Evolutionary conservation across 228 moss, liverwort and hornwort species (phyloP), one percentile per base, ranked within the genome.

Genomic region (Sphagnum fallax): DNA sequence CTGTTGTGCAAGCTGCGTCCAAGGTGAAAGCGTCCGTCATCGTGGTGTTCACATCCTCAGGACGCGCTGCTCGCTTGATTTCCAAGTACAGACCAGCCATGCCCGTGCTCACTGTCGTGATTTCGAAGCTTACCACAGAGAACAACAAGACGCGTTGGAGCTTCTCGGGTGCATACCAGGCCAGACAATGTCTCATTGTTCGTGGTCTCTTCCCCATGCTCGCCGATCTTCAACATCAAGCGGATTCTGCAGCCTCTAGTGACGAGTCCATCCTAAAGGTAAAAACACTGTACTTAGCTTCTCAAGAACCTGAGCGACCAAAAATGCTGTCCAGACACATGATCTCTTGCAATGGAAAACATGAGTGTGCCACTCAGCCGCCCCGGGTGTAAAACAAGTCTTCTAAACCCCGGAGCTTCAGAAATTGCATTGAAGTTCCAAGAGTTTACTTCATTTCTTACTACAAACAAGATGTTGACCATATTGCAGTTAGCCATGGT

Each of bases 121-220:
- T 97, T 69, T 93, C 97, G 0, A 85, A 85, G 63, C 70, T 97
- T 0, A 84, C 86, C 0, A 93, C 93, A 0, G 88, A 97, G 51
- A 88, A 93, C 32, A 32, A 32, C 2, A 32, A 32, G 32, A 81
- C 93, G 76, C 76, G 97, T 0, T 97, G 97, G 97, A 97, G 89
- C 8, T 97, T 97, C 71, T 85, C 85, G 0, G 97, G 97, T 1
- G 97, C 93, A 10, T 66, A 77, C 6, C 93, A 97, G 82, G 95
- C 95, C 5, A 83, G 95, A 49, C 95, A 95, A 6, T 95, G 95
- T 50, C 73, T 95, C 49, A 92, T 84, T 66, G 85, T 86, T 10
- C 82, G 95, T 0, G 95, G 95, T 4, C 84, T 95, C 6, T 95
- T 95, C 52, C 95, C 95, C 0, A 92, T 95, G 92, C 87, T 95